Conservation (phyloP, 495 filamentous ascomycete genomes). For the Talaromyces wortmannii region DNA sequence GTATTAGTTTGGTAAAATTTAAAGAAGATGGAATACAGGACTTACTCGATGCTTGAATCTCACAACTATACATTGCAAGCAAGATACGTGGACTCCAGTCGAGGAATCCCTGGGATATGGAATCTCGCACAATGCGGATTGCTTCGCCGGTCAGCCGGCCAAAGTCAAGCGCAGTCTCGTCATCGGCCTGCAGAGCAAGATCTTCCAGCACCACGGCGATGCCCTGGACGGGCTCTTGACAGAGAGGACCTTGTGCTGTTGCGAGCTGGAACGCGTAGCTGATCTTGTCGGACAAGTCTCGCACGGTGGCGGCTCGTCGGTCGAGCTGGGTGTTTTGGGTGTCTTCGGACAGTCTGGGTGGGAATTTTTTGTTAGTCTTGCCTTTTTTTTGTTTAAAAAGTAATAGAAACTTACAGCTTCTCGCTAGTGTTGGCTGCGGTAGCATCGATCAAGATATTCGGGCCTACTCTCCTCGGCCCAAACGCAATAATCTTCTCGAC, state of each 20-base stretch:
- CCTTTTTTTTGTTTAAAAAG: neutral
- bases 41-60: slow-evolving; percentile 91
- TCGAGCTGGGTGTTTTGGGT: slow-evolving; percentile 1
- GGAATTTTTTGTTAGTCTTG: neutral
- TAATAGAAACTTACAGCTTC: slow-evolving; percentile 55
- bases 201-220: slow-evolving; percentile 88
- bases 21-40: slow-evolving; percentile 6
- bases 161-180: slow-evolving; percentile 61
- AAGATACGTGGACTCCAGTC: slow-evolving; percentile 93
- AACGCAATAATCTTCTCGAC: slow-evolving; percentile 84
- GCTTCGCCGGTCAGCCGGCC: slow-evolving; percentile 84
- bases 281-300: slow-evolving; percentile 83
- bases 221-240: slow-evolving; percentile 89
- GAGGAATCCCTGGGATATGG: slow-evolving; percentile 81
- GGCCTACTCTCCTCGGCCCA: slow-evolving; percentile 76
- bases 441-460: slow-evolving; percentile 84
- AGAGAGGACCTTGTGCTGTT: slow-evolving; percentile 84
- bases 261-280: slow-evolving; percentile 89
- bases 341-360: neutral
- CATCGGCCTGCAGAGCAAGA: slow-evolving; percentile 48
- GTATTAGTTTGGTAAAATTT: neutral
- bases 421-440: slow-evolving; percentile 67
- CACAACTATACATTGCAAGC: slow-evolving; percentile 97
- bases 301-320: slow-evolving; percentile 49
- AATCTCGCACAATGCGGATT: slow-evolving; percentile 77